Evolutionary conservation across 192 early-diverging fungal genomes (phyloP).

Genomic region (Coemansia sp.): DNA sequence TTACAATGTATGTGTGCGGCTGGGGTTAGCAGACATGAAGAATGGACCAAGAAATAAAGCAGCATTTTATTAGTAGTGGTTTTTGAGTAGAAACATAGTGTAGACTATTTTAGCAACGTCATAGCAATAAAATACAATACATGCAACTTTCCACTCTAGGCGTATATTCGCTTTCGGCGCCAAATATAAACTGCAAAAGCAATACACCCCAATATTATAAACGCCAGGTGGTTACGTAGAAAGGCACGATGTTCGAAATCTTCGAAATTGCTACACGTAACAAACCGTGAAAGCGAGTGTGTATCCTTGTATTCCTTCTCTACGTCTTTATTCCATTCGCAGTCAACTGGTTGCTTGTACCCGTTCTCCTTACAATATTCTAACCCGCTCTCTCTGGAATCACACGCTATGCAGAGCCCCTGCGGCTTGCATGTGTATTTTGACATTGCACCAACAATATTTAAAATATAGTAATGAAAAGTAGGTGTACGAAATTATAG

Average conservation of each 20-base stretch:
- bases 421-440: conserved; percentile 23
- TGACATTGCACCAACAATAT: background rate
- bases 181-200: conserved; percentile 41
- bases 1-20: too few relatives aligned
- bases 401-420: conserved; percentile 15
- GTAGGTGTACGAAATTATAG: background rate
- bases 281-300: conserved; percentile 24
- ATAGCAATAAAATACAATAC: too few relatives aligned
- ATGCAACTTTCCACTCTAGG: too few relatives aligned
- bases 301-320: conserved; percentile 32
- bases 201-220: conserved; percentile 21
- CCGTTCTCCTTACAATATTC: conserved; percentile 18
- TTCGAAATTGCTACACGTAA: conserved; percentile 8
- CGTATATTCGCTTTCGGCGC: conserved; percentile 20
- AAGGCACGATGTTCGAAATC: conserved; percentile 19
- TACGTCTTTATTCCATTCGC: conserved; percentile 30
- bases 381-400: background rate
- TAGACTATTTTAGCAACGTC: too few relatives aligned
- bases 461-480: background rate
- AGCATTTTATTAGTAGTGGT: too few relatives aligned
- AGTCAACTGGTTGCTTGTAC: conserved; percentile 42
- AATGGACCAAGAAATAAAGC: too few relatives aligned
- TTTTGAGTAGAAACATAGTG: too few relatives aligned
- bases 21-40: too few relatives aligned
- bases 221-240: conserved; percentile 31